Base-by-base conservation (phyloP, 148 eudicot species). In the Camellia sinensis region DNA sequence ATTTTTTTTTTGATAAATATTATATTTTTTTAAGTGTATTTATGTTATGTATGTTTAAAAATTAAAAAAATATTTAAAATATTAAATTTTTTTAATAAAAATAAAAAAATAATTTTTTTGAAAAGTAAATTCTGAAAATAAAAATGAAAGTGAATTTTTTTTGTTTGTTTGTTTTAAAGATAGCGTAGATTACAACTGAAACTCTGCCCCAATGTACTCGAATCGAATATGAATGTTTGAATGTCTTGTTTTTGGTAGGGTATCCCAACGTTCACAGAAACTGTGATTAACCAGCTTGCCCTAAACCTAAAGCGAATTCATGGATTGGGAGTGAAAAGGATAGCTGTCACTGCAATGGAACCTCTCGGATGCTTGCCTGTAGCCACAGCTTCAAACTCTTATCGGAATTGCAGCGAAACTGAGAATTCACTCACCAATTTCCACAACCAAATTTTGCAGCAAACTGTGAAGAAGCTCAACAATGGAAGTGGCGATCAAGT, bases 321-420 rank as follows among this genome's bases (percentile, higher is more conserved):
- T n/a, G 76, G 65, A 2, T 45, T 85, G 19, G 95, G 95, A 54
- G 91, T 90, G 18, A 69, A 67, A 15, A 92, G 86, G 78, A 70
- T 91, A 57, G 85, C 72, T 1, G 67, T 91, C 3, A 88, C 90
- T 6, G 71, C 86, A 56, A 78, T 91, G 64, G 84, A 81, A 79
- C 95, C 95, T 1, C 43, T 88, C 0, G 95, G 95, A 3, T 91
- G 95, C 71, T 67, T 91, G 45, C 95, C 95, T 1, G 64, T 80
- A 3, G 17, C 73, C 18, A 88, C 94, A 7, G 70, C 80, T 21
- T 54, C 74, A 14, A 64, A 46, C 3, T 86, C 85, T 0, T 81
- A 87, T 68, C 44, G 45, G 19, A 87, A 84, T 50, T 92, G 97
- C 85, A 87, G 82, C 40, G 70, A 78, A 78, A 41, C 75, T 2